Evolutionary conservation across 1,284 basidiomycete species (phyloP).

Genomic region (Sporisorium scitamineum): DNA sequence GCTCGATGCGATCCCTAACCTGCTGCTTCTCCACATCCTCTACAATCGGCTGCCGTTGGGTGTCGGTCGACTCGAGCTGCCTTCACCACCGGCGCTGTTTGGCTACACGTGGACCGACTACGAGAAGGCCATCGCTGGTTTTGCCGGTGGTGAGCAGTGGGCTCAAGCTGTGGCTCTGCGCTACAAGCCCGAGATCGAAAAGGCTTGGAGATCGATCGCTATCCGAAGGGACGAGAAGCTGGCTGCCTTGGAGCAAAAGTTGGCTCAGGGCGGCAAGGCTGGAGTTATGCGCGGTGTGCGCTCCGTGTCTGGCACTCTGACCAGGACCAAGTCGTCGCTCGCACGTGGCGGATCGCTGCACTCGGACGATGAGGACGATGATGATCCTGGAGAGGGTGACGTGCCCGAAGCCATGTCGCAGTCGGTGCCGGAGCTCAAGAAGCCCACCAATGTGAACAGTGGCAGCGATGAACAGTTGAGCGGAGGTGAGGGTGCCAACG

Average conservation of each 20-base stretch:
- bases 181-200: slow-evolving; percentile 57
- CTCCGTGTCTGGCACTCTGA: slow-evolving; percentile 32
- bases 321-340: slow-evolving; percentile 24
- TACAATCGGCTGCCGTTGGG: slow-evolving; percentile 61
- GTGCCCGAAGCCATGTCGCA: slow-evolving; percentile 54
- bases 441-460: slow-evolving; percentile 8
- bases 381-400: slow-evolving; percentile 21
- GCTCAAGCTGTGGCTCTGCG: slow-evolving; percentile 55
- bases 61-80: slow-evolving; percentile 43
- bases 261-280: slow-evolving; percentile 6
- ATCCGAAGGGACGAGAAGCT: slow-evolving; percentile 30
- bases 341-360: slow-evolving; percentile 26
- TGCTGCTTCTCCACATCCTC: slow-evolving; percentile 64
- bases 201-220: slow-evolving; percentile 33
- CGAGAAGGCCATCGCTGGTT: slow-evolving; percentile 63
- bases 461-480: slow-evolving; percentile 11
- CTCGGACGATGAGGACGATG: slow-evolving; percentile 29
- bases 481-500: neutral
- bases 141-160: slow-evolving; percentile 60
- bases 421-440: slow-evolving; percentile 58
- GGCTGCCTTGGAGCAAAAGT: slow-evolving; percentile 21
- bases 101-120: slow-evolving; percentile 64
- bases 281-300: slow-evolving; percentile 14
- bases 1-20: slow-evolving; percentile 60
- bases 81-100: slow-evolving; percentile 61